phyloP scores from a whole-genome alignment of 2,329 filamentous ascomycete species.

The Ceratocystis ficicola region DNA sequence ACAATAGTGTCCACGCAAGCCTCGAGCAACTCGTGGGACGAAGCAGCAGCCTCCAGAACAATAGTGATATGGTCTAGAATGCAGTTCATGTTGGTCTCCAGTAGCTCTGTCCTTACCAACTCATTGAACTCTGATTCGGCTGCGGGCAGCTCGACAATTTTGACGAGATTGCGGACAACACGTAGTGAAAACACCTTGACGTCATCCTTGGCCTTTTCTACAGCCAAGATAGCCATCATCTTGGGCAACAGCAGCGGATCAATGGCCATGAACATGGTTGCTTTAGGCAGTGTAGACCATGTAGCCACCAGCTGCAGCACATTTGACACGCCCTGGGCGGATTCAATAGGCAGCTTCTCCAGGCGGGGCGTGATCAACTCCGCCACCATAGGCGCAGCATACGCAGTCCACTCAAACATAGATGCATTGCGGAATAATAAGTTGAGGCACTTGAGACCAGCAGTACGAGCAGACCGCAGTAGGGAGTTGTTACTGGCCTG shows the following conservation, averaged over 20 bases:
- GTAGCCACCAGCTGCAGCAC: conserved; percentile 68
- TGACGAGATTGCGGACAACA: conserved; percentile 59
- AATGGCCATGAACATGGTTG: conserved; percentile 52
- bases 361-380: conserved; percentile 69
- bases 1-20: conserved; percentile 68
- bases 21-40: conserved; percentile 64
- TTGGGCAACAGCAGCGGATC: conserved; percentile 55
- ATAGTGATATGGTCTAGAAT: conserved; percentile 56
- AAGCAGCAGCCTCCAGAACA: conserved; percentile 48
- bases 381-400: conserved; percentile 56
- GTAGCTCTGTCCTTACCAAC: conserved; percentile 42
- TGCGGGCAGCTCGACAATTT: conserved; percentile 44
- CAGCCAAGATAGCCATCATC: conserved; percentile 58
- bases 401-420: conserved; percentile 58
- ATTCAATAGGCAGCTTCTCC: conserved; percentile 68
- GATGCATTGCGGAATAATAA: conserved; percentile 64
- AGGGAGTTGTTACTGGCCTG: conserved; percentile 43
- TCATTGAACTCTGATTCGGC: conserved; percentile 46
- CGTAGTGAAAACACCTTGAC: conserved; percentile 73
- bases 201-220: conserved; percentile 67
- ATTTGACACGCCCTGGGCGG: conserved; percentile 76
- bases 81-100: conserved; percentile 45
- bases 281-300: conserved; percentile 59
- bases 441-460: conserved; percentile 71
- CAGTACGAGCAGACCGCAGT: conserved; percentile 52